Evolutionary conservation across 1,284 basidiomycete species (phyloP), one percentile per base, ranked within the genome.

Genomic region (Leccinum subfulvum): DNA sequence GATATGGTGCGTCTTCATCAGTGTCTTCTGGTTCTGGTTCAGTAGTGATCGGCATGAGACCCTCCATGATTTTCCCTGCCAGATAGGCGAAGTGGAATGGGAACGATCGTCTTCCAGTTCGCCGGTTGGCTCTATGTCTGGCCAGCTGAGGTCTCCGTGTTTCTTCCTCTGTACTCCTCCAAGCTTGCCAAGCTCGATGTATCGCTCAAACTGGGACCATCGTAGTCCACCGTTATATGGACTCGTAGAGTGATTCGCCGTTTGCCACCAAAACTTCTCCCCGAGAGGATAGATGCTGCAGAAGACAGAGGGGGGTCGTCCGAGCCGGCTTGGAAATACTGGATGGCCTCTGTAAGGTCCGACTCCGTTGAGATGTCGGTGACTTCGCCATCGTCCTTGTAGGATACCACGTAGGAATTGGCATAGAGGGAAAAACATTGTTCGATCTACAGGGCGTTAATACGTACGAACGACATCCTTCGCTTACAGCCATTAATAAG

Each of bases 21-120:
- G 84, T 85, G 69, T 98, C 97, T 66, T 93, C 91, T 16, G 90
- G 88, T 73, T 93, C 91, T 47, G 89, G 85, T 79, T 99, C 97
- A 47, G 92, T 91, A 13, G 94, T 92, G 71, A 99, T 93, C 59
- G 95, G 94, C 84, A 99, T 92, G 55, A 99, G 86, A 35, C 92
- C 92, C 71, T 94, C 89, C 63, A 99, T 85, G 72, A 99, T 96
- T 44, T 88, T 86, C 65, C 89, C 88, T 18, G 94, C 94, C 59
- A 99, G 84, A 72, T 88, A 28, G 79, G 80, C 0, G 82, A 79
- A 10, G 70, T 44, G 11, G 65, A 53, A 33, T 35, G 62, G 9
- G 73, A 57, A 26, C 14, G 60, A 70, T 92, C 88, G 62, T 91
- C 89, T 59, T 91, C 90, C 9, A 81, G 66, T 41, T 84, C 84